Evolutionary conservation across 1,139 yeast genomes (phyloP), one percentile per base, ranked within the genome.

Genomic region (Lodderomyces elongisporus): DNA sequence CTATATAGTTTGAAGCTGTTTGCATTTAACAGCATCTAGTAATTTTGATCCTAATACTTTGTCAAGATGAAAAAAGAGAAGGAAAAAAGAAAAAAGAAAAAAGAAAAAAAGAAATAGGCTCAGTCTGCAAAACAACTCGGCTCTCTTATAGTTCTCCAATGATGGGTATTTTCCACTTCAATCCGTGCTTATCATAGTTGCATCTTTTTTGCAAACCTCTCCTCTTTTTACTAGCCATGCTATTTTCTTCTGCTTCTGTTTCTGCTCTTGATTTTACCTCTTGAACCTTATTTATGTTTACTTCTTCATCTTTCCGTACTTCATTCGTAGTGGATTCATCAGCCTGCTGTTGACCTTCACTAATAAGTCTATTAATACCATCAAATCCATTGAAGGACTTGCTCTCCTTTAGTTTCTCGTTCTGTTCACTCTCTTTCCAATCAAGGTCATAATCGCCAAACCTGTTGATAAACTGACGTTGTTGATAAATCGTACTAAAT

Each of bases 161-260:
- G 3, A 71, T 63, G 2, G 75, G 72, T 39, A 74, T 63, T 40
- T 71, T 72, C 78, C 79, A 74, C 41, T 67, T 70, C 25, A 73
- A 47, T 1, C 77, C 77, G 30, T 61, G 59, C 30, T 40, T 48
- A 37, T 65, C 70, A 38, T 68, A 67, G 2, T 39, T 24, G 41
- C 72, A 67, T 4, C 46, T 42, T 25, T 48, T 42, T 18, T 40
- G 35, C 4, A 15, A 13, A 3, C 12, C 23, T 18, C 12, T 17
- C 4, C 30, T n/a, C 20, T 7, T 13, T 21, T 10, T 25, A 6
- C 15, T 14, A 17, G 9, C 21, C 17, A 13, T 27, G n/a, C 15
- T 17, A 4, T 10, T 13, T 5, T 10, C 4, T 15, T 13, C 8
- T 4, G 28, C 5, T 8, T 6, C 5, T 4, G 20, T 5, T 17